phyloP scores from a whole-genome alignment of 176 grass and related monocot genomes.

The Zea luxurians region DNA sequence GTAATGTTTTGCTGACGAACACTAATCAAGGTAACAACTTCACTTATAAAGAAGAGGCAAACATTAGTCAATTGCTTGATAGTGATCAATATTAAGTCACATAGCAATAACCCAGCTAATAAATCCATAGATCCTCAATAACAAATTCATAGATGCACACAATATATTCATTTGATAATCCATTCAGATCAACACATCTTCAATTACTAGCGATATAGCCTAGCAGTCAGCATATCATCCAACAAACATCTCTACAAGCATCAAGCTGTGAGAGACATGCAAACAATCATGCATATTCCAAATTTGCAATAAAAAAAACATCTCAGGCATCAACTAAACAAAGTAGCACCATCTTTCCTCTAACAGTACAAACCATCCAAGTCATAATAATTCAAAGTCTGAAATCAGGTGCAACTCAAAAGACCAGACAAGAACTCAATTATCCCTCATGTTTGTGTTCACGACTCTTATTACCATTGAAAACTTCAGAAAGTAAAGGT shows the following conservation, averaged over 20 bases:
- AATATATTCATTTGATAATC: not conserved
- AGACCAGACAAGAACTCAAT: conserved; percentile 7
- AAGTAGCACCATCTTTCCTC: too few species aligned
- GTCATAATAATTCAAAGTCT: too few species aligned
- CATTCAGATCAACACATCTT: not conserved
- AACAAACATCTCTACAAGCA: not conserved
- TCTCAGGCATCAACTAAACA: too few species aligned
- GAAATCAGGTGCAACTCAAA: not conserved
- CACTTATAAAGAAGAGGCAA: not conserved
- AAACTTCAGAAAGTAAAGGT: not conserved
- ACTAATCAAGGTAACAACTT: not conserved
- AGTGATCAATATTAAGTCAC: not conserved
- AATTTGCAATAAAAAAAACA: too few species aligned
- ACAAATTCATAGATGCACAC: not conserved
- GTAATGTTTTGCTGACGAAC: not conserved
- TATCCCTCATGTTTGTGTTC: conserved; percentile 24
- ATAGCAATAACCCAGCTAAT: not conserved
- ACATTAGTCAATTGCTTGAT: not conserved
- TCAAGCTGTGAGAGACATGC: not conserved
- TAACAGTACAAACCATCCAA: too few species aligned
- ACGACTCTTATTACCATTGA: conserved; percentile 42
- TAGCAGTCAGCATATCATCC: not conserved
- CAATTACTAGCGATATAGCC: not conserved
- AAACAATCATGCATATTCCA: too few species aligned
- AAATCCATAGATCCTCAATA: not conserved